Base-by-base conservation (phyloP, 2,329 filamentous ascomycete genomes). In the Emericellopsis atlantica region DNA sequence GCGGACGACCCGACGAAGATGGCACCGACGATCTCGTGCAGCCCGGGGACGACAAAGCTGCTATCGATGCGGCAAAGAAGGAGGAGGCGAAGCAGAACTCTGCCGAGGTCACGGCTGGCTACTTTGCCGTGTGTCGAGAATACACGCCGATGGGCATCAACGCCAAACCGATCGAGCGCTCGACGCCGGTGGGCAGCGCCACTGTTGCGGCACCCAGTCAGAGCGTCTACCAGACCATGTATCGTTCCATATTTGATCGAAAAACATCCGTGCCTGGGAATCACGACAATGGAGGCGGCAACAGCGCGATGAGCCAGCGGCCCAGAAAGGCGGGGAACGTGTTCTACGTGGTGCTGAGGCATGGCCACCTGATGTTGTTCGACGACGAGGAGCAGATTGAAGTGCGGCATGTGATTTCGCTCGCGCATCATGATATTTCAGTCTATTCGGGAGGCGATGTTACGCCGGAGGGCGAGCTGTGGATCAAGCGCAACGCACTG, bases 221-320 rank as follows among this genome's bases (percentile, higher is more conserved):
- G 43, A 95, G 90, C 58, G 90, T 98, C 32, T 96, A 96, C 61
- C 92, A 96, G 71, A 84, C 84, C 58, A 95, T 98, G 87, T 98
- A 98, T 63, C 73, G 88, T 56, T 95, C 84, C 58, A 82, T 98
- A 46, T 96, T 98, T 57, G 88, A 95, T 51, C 76, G 90, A 53
- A 89, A 82, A 53, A 69, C 64, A 31, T 50, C 54, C 8, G 26
- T 34, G 21, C 24, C 37, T 23, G 32, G 34, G n/a, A n/a, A 29
- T 29, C 12, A 29, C 4, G 26, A 29, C 32, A 7, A 15, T 2
- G 60, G 72, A 75, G 37, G 18, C n/a, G 62, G 64, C 39, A 66
- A 60, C 45, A 69, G 61, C 39, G 60, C 58, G 15, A 55, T 60
- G 39, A 75, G 66, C 46, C 67, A 74, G 51, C 61, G 74, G 45